Evolutionary conservation across 2,329 filamentous ascomycete genomes (phyloP).

Genomic region (Eutypella sp.): DNA sequence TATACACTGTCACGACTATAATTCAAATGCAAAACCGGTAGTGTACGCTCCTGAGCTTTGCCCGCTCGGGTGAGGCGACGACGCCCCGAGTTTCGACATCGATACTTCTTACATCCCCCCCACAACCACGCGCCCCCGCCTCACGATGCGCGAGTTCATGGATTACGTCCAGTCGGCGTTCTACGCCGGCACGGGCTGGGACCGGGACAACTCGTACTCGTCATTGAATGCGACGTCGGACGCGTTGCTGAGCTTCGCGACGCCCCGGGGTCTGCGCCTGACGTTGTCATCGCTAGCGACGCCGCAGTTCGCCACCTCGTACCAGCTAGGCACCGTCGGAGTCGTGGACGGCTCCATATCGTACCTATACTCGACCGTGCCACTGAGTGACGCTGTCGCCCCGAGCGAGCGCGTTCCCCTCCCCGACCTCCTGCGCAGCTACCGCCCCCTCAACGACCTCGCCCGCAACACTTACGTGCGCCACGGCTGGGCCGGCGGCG

Average conservation of each 20-base stretch:
- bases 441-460: constrained; percentile 70
- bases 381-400: constrained; percentile 60
- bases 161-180: constrained; percentile 93
- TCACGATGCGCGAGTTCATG: constrained; percentile 87
- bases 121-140: background rate
- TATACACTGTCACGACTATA: too few species aligned
- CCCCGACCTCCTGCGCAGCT: constrained; percentile 73
- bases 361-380: constrained; percentile 88
- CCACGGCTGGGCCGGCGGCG: constrained; percentile 9
- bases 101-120: too few species aligned
- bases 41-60: background rate
- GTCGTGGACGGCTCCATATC: constrained; percentile 95
- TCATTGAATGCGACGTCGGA: constrained; percentile 78
- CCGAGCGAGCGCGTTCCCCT: constrained; percentile 73
- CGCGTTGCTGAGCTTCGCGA: constrained; percentile 82
- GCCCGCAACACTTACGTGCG: background rate
- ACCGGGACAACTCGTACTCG: constrained; percentile 86
- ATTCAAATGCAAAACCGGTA: constrained; percentile 4
- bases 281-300: constrained; percentile 88
- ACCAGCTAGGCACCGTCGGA: constrained; percentile 83
- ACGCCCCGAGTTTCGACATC: too few species aligned
- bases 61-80: background rate
- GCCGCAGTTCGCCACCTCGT: constrained; percentile 89
- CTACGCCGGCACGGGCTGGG: constrained; percentile 81
- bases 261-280: constrained; percentile 77